Percentiles rank a stretch among this genome's conserved stretches.
phyloP scores from a whole-genome alignment of 1,284 basidiomycete genomes.

The Tylopilus microsporus region DNA sequence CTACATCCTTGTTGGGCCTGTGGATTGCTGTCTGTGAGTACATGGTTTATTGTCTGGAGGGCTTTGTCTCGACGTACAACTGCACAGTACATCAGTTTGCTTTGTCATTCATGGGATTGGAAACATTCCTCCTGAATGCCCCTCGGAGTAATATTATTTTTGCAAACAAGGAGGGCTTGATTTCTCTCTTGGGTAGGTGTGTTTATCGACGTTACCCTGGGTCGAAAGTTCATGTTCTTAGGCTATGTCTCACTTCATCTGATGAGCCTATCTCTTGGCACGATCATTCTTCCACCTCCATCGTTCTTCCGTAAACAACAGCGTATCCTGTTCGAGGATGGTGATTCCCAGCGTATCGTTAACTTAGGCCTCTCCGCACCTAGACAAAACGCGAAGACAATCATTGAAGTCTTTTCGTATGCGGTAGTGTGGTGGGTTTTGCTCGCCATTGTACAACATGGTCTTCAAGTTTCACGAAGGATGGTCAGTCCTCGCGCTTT shows the following conservation, averaged over 20 bases:
- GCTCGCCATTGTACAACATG: slow-evolving; percentile 42
- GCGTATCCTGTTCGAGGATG: slow-evolving; percentile 8
- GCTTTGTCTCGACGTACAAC: background rate
- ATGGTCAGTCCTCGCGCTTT: slow-evolving; percentile 50
- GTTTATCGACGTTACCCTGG: background rate
- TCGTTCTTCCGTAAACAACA: slow-evolving; percentile 60
- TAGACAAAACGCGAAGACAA: slow-evolving; percentile 65
- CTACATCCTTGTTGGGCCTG: slow-evolving; percentile 64
- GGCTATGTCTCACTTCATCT: slow-evolving; percentile 91
- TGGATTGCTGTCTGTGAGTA: slow-evolving; percentile 58
- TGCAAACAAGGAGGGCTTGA: slow-evolving; percentile 91
- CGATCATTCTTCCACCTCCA: slow-evolving; percentile 76
- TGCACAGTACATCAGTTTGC: slow-evolving; percentile 63
- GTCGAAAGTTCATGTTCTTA: slow-evolving; percentile 25
- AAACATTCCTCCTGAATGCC: slow-evolving; percentile 61
- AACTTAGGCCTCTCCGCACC: slow-evolving; percentile 25
- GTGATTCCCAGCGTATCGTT: slow-evolving; percentile 8
- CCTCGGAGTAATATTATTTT: slow-evolving; percentile 61
- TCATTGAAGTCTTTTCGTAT: slow-evolving; percentile 74
- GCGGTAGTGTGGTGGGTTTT: slow-evolving; percentile 73
- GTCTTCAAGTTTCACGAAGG: slow-evolving; percentile 63
- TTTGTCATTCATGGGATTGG: slow-evolving; percentile 53
- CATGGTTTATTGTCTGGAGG: background rate
- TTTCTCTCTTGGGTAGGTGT: slow-evolving; percentile 66
- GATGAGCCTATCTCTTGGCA: slow-evolving; percentile 78